Conservation (phyloP, 768 basidiomycete genomes). For the Leucogyrophana mollusca region DNA sequence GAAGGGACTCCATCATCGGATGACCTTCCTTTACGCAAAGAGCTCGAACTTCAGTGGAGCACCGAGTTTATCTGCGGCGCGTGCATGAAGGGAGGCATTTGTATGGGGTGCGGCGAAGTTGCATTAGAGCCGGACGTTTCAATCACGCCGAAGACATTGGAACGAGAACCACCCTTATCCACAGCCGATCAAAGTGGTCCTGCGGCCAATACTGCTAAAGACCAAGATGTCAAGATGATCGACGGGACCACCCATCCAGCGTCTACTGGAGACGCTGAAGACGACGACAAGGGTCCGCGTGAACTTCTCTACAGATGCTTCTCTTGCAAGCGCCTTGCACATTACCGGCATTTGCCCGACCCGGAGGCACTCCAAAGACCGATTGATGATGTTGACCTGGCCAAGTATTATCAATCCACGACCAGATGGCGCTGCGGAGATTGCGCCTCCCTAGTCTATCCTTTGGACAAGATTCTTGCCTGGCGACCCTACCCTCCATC, state of each 20-base stretch:
- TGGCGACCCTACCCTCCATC: conserved; percentile 82
- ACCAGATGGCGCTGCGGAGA: conserved; percentile 72
- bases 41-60: conserved; percentile 51
- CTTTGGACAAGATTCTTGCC: conserved; percentile 82
- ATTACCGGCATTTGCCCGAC: conserved; percentile 70
- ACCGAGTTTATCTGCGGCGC: conserved; percentile 79
- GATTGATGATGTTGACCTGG: conserved; percentile 42
- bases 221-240: conserved; percentile 35
- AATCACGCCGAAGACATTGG: conserved; percentile 15
- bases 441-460: conserved; percentile 69
- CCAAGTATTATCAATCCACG: conserved; percentile 55
- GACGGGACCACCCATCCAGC: conserved; percentile 19
- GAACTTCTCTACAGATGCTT: conserved; percentile 80
- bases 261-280: conserved; percentile 10
- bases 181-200: background rate
- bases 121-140: conserved; percentile 47
- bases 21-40: conserved; percentile 44
- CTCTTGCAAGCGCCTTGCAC: conserved; percentile 78
- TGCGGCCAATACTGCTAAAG: background rate
- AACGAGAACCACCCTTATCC: conserved; percentile 5
- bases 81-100: conserved; percentile 75
- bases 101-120: conserved; percentile 69
- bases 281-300: conserved; percentile 16
- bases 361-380: conserved; percentile 37
- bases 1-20: conserved; percentile 16